These are phyloP conservation scores for Hirschioporus abietinus DNA, from an alignment of 768 basidiomycete species.

Conservation along the genomic window DNA sequence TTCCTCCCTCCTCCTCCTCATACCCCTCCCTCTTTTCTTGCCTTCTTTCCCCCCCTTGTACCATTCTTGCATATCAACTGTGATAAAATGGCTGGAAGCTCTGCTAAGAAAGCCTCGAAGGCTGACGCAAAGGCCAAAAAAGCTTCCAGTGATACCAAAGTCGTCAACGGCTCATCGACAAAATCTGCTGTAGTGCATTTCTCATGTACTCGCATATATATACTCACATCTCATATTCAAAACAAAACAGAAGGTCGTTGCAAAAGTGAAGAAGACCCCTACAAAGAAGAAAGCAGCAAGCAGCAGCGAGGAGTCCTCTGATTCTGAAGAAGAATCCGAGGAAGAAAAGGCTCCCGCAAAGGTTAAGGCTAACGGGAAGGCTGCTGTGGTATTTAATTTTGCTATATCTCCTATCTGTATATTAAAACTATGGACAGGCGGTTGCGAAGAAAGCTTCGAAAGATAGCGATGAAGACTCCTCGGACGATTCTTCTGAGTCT, in stretches of 20 bases:
- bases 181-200: neutral
- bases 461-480: conserved; percentile 40
- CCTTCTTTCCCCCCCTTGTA: neutral
- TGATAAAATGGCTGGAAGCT: conserved; percentile 28
- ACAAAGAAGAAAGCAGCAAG: conserved; percentile 18
- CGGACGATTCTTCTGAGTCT: conserved; percentile 25
- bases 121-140: conserved; percentile 26
- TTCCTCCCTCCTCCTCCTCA: conserved; percentile 9
- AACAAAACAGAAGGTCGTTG: conserved; percentile 21
- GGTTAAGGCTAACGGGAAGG: conserved; percentile 27
- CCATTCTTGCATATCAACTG: conserved; percentile 24
- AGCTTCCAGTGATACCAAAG: conserved; percentile 13
- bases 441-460: conserved; percentile 29
- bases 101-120: conserved; percentile 28
- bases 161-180: neutral
- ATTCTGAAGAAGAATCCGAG: conserved; percentile 28
- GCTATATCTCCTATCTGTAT: conserved; percentile 4
- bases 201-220: neutral
- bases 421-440: conserved; percentile 12
- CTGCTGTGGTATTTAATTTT: conserved; percentile 17
- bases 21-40: conserved; percentile 6
- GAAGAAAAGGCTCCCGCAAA: conserved; percentile 27
- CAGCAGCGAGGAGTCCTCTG: conserved; percentile 24
- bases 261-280: conserved; percentile 17
- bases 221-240: neutral